phyloP scores from a whole-genome alignment of 1,139 yeast genomes.

The Kluyveromyces marxianus region DNA sequence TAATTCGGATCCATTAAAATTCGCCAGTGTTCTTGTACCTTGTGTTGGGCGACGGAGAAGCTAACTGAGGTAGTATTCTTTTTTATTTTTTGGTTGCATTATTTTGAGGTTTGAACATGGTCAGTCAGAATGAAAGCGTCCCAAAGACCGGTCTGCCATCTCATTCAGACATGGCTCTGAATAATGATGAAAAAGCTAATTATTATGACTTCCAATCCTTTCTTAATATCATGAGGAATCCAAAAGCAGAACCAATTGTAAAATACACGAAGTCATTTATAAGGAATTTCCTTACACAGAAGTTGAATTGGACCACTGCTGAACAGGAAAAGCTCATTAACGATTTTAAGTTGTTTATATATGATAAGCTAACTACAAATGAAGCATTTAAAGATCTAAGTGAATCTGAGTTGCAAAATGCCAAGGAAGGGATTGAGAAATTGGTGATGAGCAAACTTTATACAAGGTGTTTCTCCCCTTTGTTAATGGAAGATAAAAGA shows the following conservation, averaged over 20 bases:
- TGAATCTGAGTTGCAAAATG: conserved; percentile 55
- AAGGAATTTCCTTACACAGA: conserved; percentile 61
- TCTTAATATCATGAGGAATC: conserved; percentile 60
- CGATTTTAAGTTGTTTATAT: conserved; percentile 69
- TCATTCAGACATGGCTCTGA: conserved; percentile 13
- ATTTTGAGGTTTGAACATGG: no score
- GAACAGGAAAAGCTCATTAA: conserved; percentile 72
- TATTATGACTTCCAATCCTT: conserved; percentile 69
- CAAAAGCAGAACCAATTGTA: conserved; percentile 82
- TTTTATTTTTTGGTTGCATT: no score
- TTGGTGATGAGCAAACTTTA: conserved; percentile 83
- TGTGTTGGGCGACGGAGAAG: no score
- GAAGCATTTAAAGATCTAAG: conserved; percentile 73
- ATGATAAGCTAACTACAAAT: conserved; percentile 52
- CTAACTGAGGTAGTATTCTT: no score
- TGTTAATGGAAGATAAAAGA: conserved; percentile 39
- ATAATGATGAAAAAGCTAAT: conserved; percentile 15
- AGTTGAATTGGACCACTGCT: conserved; percentile 50
- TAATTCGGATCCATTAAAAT: no score
- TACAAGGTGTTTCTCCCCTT: conserved; percentile 75
- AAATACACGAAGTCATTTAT: conserved; percentile 77
- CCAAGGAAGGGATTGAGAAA: conserved; percentile 89
- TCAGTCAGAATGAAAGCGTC: no score
- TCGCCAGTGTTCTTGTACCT: no score
- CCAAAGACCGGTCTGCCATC: no score